phyloP scores from a whole-genome alignment of 495 filamentous ascomycete genomes.

The Aspergillus sparsus region DNA sequence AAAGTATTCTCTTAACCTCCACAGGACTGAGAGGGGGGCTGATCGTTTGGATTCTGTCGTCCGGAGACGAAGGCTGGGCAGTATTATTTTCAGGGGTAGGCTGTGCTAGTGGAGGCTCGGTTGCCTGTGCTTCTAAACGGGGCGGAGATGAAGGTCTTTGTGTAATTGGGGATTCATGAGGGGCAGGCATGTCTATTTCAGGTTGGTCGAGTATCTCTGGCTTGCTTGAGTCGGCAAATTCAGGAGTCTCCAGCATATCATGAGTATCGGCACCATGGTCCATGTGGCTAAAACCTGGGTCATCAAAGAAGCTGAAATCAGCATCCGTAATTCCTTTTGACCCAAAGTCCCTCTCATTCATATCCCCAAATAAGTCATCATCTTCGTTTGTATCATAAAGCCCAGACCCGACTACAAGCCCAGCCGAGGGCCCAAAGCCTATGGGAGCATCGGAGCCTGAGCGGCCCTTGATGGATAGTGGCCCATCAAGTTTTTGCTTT shows the following conservation, averaged over 20 bases:
- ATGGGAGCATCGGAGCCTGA: conserved; percentile 28
- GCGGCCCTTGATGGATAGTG: conserved; percentile 24
- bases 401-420: conserved; percentile 40
- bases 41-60: conserved; percentile 35
- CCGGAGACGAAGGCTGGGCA: conserved; percentile 20
- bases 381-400: conserved; percentile 51
- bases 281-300: conserved; percentile 50
- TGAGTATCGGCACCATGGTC: conserved; percentile 16
- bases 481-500: conserved; percentile 18
- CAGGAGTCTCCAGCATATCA: conserved; percentile 19
- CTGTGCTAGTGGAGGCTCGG: conserved; percentile 13
- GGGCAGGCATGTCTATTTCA: conserved; percentile 3
- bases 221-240: conserved; percentile 17
- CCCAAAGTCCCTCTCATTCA: conserved; percentile 75
- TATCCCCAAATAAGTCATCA: conserved; percentile 70
- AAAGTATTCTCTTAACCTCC: conserved; percentile 51
- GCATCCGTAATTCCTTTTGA: conserved; percentile 79
- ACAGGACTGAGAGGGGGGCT: conserved; percentile 55
- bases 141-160: not conserved
- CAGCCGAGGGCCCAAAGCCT: conserved; percentile 28
- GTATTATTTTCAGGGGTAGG: conserved; percentile 7
- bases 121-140: conserved; percentile 3
- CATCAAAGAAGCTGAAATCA: conserved; percentile 91
- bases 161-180: conserved; percentile 7
- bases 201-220: conserved; percentile 13